Evolutionary conservation across 768 basidiomycete species (phyloP).

Genomic region (Lyophyllum decastes): DNA sequence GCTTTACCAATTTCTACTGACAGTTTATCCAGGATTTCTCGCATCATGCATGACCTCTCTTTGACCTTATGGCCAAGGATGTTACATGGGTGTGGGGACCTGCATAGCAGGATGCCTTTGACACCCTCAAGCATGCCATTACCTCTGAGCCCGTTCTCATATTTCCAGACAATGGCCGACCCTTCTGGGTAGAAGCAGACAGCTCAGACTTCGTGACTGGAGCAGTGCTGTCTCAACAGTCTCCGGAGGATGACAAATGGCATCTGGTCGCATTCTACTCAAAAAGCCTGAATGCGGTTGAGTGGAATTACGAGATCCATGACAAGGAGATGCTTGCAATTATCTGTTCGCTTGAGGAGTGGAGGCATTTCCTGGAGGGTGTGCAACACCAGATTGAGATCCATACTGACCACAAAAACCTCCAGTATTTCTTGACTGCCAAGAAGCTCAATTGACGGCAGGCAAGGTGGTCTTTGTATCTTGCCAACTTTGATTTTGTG

Average conservation of each 20-base stretch:
- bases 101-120: constrained; percentile 24
- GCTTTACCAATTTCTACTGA: constrained; percentile 41
- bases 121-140: constrained; percentile 27
- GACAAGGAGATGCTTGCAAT: constrained; percentile 49
- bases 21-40: constrained; percentile 34
- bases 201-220: constrained; percentile 13
- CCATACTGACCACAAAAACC: constrained; percentile 1
- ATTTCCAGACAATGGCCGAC: constrained; percentile 3
- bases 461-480: neutral
- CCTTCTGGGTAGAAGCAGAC: constrained; percentile 10
- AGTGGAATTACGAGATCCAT: constrained; percentile 41
- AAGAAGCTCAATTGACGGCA: constrained; percentile 16
- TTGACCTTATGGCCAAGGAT: neutral
- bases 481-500: neutral
- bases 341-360: constrained; percentile 26
- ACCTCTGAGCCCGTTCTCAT: constrained; percentile 24
- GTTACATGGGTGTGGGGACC: neutral
- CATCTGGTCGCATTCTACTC: constrained; percentile 33
- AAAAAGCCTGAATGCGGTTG: constrained; percentile 20
- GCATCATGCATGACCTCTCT: constrained; percentile 11
- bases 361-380: constrained; percentile 19
- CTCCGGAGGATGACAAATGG: constrained; percentile 12
- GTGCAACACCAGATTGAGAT: neutral
- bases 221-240: constrained; percentile 21
- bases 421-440: constrained; percentile 1